phyloP scores from a whole-genome alignment of 768 basidiomycete genomes.

The Amanita pallidorosea region DNA sequence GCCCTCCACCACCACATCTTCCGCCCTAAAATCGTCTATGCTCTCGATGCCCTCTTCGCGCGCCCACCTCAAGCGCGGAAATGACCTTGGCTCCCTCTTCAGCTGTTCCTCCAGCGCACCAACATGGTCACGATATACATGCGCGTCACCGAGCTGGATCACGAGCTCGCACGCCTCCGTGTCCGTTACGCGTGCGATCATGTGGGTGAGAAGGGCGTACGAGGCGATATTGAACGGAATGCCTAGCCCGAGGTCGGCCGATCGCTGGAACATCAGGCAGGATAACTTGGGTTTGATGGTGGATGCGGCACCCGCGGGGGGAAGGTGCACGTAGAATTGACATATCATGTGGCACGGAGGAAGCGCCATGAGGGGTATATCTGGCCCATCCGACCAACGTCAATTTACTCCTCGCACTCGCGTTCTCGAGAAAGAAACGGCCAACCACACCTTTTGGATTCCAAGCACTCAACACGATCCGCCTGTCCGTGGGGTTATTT shows the following conservation, averaged over 20 bases:
- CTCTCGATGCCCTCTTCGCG: conserved; percentile 43
- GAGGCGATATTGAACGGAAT: conserved; percentile 99
- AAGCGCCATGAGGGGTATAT: conserved; percentile 89
- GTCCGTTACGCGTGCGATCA: conserved; percentile 89
- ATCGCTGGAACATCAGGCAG: conserved; percentile 96
- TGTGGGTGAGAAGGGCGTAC: conserved; percentile 93
- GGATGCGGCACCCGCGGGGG: conserved; percentile 33
- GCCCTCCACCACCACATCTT: conserved; percentile 81
- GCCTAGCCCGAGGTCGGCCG: conserved; percentile 93
- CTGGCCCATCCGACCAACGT: conserved; percentile 25
- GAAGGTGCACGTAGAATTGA: conserved; percentile 96
- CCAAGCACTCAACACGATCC: conserved; percentile 96
- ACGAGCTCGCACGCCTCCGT: conserved; percentile 84
- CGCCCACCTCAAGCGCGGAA: conserved; percentile 73
- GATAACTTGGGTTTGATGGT: conserved; percentile 62
- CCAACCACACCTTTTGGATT: conserved; percentile 74
- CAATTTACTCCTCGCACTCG: background rate
- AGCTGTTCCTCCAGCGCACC: conserved; percentile 80
- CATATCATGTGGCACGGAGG: conserved; percentile 99
- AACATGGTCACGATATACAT: conserved; percentile 90
- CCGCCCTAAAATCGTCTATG: conserved; percentile 72
- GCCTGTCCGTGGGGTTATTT: conserved; percentile 83
- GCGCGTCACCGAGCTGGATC: conserved; percentile 95
- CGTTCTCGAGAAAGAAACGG: too few relatives aligned
- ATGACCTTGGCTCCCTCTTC: conserved; percentile 62